Conservation (phyloP, 805 yeast species). For the Ogataea degrootiae region DNA sequence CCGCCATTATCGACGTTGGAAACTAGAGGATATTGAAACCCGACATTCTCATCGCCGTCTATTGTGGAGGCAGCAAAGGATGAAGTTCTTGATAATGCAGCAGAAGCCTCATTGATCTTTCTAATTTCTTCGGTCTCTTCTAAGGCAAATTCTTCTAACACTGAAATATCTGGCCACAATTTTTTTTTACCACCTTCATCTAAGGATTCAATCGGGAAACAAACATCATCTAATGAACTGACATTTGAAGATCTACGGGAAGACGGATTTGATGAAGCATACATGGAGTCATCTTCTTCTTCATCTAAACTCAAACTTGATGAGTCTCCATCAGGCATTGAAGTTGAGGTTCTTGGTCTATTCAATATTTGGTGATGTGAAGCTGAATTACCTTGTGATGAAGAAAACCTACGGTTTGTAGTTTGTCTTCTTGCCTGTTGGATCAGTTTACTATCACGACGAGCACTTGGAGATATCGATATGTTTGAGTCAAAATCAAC, state of each 20-base stretch:
- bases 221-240: slow-evolving; percentile 87
- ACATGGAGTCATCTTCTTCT: slow-evolving; percentile 22
- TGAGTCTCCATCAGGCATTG: too few relatives aligned
- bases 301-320: slow-evolving; percentile 4
- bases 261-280: slow-evolving; percentile 53
- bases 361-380: too few relatives aligned
- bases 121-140: slow-evolving; percentile 49
- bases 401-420: too few relatives aligned
- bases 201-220: slow-evolving; percentile 70
- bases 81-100: slow-evolving; percentile 23
- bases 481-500: not conserved
- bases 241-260: slow-evolving; percentile 57
- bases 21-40: slow-evolving; percentile 35
- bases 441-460: not conserved
- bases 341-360: too few relatives aligned
- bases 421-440: not conserved
- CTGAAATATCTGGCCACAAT: slow-evolving; percentile 80
- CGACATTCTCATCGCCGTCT: slow-evolving; percentile 25
- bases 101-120: slow-evolving; percentile 22
- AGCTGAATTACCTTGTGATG: too few relatives aligned
- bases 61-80: slow-evolving; percentile 6
- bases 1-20: slow-evolving; percentile 27
- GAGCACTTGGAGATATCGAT: not conserved
- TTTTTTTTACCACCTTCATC: slow-evolving; percentile 30
- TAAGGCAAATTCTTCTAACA: slow-evolving; percentile 70